These are phyloP conservation scores for Ceratobasidium papillatum DNA, from an alignment of 1,284 basidiomycete species.

Conservation along the genomic window DNA sequence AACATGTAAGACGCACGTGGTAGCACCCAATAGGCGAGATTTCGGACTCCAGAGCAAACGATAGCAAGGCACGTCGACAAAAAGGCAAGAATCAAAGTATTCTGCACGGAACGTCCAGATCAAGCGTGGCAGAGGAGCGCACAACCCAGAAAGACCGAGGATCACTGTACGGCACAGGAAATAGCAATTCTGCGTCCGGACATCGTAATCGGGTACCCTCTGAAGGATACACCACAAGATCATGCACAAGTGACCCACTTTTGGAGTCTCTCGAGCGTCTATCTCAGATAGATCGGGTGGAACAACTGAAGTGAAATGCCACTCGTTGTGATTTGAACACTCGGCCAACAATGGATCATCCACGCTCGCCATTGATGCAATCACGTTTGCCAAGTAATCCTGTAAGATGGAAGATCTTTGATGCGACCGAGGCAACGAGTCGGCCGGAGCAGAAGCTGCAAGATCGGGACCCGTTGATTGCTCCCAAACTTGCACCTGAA, in stretches of 20 bases:
- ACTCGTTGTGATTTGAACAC: neutral
- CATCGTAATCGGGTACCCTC: neutral
- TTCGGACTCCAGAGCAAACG: neutral
- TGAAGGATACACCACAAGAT: neutral
- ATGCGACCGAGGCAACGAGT: too few species aligned
- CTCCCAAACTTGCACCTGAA: neutral
- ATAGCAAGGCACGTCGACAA: neutral
- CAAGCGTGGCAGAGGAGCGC: neutral
- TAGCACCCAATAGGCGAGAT: neutral
- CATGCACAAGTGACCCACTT: neutral
- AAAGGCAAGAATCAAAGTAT: neutral
- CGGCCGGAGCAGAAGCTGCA: neutral
- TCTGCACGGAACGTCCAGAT: neutral
- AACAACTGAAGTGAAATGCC: neutral
- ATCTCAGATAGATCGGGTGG: neutral
- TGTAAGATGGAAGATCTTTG: too few species aligned
- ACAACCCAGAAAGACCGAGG: neutral
- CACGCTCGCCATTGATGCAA: neutral
- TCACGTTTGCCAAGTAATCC: neutral
- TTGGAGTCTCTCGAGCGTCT: neutral
- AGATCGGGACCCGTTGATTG: neutral
- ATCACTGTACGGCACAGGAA: neutral
- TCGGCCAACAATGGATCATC: neutral
- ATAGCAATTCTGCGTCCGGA: neutral
- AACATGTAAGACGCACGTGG: neutral